These are phyloP conservation scores for Flaveria trinervia DNA, from an alignment of 129 eudicot species.

Conservation along the genomic window DNA sequence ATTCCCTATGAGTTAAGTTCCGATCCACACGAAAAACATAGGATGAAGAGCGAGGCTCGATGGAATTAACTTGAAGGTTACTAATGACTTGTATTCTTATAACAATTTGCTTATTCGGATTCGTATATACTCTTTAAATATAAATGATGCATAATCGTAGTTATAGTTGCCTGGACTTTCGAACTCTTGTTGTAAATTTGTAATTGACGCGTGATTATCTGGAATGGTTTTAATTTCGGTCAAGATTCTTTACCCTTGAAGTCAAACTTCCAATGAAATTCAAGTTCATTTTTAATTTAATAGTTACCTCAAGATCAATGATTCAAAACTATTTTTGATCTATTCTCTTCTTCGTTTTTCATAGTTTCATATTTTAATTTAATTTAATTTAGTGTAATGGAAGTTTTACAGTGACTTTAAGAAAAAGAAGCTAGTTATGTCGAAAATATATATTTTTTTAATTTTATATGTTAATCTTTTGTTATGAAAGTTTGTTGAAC, in stretches of 20 bases:
- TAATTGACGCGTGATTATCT: conserved; percentile 12
- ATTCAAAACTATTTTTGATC: neutral
- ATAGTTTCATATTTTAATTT: neutral
- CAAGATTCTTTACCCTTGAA: conserved; percentile 4
- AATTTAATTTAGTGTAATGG: no score
- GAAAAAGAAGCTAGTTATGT: neutral
- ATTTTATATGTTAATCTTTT: no score
- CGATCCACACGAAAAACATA: no score
- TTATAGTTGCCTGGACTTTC: conserved; percentile 26
- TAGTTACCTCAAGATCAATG: neutral
- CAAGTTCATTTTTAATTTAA: neutral
- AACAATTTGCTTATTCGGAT: neutral
- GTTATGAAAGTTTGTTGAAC: no score
- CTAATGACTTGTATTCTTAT: neutral
- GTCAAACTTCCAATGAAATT: conserved; percentile 21
- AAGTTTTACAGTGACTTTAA: neutral
- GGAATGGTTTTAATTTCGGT: conserved; percentile 5
- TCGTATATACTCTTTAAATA: neutral
- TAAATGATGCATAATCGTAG: neutral
- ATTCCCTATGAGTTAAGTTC: no score
- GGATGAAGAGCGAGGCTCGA: neutral
- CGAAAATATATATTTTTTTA: neutral
- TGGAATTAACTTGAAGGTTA: neutral
- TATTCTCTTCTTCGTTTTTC: neutral
- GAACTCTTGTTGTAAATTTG: neutral